Evolutionary conservation across 2,329 filamentous ascomycete species (phyloP), one percentile per base, ranked within the genome.

Genomic region (Neopestalotiopsis sp.): DNA sequence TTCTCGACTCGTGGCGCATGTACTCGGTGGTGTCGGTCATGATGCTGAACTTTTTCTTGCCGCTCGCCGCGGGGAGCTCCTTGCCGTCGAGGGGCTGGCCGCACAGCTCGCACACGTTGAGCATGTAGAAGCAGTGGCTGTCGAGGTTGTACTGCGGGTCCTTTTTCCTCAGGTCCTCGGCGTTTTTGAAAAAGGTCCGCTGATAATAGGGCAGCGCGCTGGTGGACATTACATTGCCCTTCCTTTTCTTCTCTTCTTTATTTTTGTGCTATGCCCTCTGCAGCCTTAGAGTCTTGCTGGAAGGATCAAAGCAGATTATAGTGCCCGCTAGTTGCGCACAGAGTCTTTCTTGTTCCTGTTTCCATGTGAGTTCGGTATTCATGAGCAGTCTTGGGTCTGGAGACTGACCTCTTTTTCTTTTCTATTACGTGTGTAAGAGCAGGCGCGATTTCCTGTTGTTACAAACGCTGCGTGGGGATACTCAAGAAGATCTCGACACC

Each of bases 61-160:
- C 65, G n/a, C 52, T 60, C 14, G 58, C 42, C 1, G 52, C 12
- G 2, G 65, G 65, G 5, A 67, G 56, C n/a, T 42, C 52, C 34
- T 67, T 40, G 17, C 65, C 65, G 32, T 34, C 45, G 14, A 67
- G 14, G 12, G 65, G 56, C 32, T 38, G 65, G 28, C 52, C 56
- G 65, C 65, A 67, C 17, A 67, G 38, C 65, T 67, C 65, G 56
- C 65, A 67, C 7, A 67, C 65, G 52, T 67, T 67, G 34, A 67
- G 56, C 65, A 67, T 67, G 56, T 67, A 67, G 38, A 56, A 67
- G 56, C 65, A 67, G 56, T 60, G 58, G 32, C 60, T 42, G 32
- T 45, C 65, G 30, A 67, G 30, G 56, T 67, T n/a, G 34, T 60
- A 67, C 7, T 40, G 32, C 34, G 65, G 65, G 17, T 67, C 65